Percentiles rank a stretch among this genome's conserved stretches.
Evolutionary conservation across 768 basidiomycete genomes (phyloP).

Genomic region (Mycena venus): DNA sequence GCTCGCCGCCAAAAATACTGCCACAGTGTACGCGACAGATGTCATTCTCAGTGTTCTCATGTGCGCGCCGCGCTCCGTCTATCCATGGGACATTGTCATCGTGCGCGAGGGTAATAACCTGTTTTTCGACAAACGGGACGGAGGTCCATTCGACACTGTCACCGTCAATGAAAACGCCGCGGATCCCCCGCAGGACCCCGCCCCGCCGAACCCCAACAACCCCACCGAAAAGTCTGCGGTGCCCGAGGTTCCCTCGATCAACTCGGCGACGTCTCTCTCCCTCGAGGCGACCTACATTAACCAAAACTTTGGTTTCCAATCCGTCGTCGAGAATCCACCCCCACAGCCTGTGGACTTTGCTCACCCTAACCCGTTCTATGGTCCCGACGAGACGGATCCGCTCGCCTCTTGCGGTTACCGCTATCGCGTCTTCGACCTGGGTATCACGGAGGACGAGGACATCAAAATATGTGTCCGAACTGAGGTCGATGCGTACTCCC

Average conservation of each 20-base stretch:
- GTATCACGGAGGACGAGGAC: constrained; percentile 91
- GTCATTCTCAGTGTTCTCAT: constrained; percentile 95
- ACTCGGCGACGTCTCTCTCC: constrained; percentile 92
- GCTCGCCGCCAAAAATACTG: constrained; percentile 86
- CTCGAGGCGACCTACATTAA: constrained; percentile 99
- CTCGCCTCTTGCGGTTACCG: constrained; percentile 97
- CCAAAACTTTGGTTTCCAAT: constrained; percentile 98
- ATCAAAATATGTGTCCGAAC: constrained; percentile 93
- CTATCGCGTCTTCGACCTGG: constrained; percentile 95
- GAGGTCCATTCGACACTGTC: constrained; percentile 96
- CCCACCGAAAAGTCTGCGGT: constrained; percentile 72
- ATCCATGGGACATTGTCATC: constrained; percentile 99
- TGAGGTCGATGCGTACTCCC: constrained; percentile 91
- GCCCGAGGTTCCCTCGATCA: constrained; percentile 87
- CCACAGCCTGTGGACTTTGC: constrained; percentile 79
- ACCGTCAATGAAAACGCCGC: constrained; percentile 99
- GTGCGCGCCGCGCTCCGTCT: constrained; percentile 95
- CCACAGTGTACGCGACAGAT: constrained; percentile 94
- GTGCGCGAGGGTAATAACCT: constrained; percentile 93
- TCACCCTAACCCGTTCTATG: constrained; percentile 96
- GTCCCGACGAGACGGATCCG: constrained; percentile 93
- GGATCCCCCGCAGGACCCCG: constrained; percentile 90
- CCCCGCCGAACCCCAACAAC: constrained; percentile 84
- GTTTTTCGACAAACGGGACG: constrained; percentile 98
- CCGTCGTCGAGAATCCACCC: constrained; percentile 79